phyloP scores from a whole-genome alignment of 495 filamentous ascomycete species.

The Patellaria atrata region DNA sequence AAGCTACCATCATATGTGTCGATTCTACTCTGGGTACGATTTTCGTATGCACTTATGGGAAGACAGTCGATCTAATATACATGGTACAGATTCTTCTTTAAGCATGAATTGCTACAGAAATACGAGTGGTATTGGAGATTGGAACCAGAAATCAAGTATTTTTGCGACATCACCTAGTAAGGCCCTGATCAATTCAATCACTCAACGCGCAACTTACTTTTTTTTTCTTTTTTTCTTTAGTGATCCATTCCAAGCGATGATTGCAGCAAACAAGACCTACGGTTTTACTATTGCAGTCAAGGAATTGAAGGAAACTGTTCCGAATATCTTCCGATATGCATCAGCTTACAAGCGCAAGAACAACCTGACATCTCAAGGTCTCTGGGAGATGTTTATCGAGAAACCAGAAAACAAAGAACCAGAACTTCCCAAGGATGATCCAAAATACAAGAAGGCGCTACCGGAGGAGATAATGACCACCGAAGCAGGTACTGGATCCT shows the following conservation, averaged over 20 bases:
- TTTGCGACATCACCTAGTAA: constrained; percentile 99
- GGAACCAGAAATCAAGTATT: constrained; percentile 99
- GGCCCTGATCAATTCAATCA: constrained; percentile 15
- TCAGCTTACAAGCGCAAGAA: constrained; percentile 94
- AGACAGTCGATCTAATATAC: constrained; percentile 4
- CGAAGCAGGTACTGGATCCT: constrained; percentile 54
- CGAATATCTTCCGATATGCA: constrained; percentile 98
- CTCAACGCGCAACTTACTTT: not conserved
- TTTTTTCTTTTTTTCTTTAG: constrained; percentile 38
- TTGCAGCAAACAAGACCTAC: constrained; percentile 86
- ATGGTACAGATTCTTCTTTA: constrained; percentile 73
- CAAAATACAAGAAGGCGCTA: constrained; percentile 53
- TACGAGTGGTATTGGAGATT: constrained; percentile 99
- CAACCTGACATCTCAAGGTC: constrained; percentile 76
- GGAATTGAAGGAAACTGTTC: constrained; percentile 93
- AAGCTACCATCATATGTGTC: constrained; percentile 75
- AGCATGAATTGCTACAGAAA: constrained; percentile 86
- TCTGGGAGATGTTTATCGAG: constrained; percentile 99
- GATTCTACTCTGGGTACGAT: constrained; percentile 90
- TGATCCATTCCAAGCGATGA: constrained; percentile 93
- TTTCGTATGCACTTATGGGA: not conserved
- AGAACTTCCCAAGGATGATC: constrained; percentile 42
- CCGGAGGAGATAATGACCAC: constrained; percentile 72
- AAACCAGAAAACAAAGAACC: constrained; percentile 41
- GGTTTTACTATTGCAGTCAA: constrained; percentile 99